Evolutionary conservation across 2,329 filamentous ascomycete genomes (phyloP), one percentile per base, ranked within the genome.

Genomic region (Falciphora oryzae): DNA sequence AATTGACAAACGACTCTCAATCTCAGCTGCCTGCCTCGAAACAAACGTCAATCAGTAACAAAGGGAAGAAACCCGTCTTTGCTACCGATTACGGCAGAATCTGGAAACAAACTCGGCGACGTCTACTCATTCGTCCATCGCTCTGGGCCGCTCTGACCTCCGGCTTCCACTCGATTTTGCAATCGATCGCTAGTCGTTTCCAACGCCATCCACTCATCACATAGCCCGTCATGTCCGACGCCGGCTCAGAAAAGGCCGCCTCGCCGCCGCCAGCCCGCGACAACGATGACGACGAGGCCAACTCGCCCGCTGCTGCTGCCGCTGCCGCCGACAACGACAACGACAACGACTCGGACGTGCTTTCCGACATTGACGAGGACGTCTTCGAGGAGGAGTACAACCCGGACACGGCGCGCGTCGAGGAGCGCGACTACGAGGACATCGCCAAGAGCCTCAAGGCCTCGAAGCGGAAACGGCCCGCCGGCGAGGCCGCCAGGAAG

Each of bases 311-410:
- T 11, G 25, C 61, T 13, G 28, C 64, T 28, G 35, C 58, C 58
- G 38, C 65, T 11, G 32, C 32, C 32, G 32, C 50, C 74, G 77
- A 50, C 78, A 81, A 80, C 44, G 79, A 80, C 61, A 67, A 72
- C 16, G 77, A 75, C 6, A 78, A 64, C 63, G 84, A 87, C 16
- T 85, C 83, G 0, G 85, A 87, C 68, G 75, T 83, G 56, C 81
- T 90, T 1, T 89, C 87, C 28, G 88, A 90, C 72, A 85, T 89
- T 67, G 88, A 90, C 70, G 88, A 89, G 71, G 83, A 88, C 64
- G 85, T 90, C 70, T 88, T 91, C 67, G 86, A 85, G 68, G 86
- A 90, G 67, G 86, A 90, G 67, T 90, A 89, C 75, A 87, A 90
- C 68, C 84, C 86, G 13, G 81, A 84, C 58, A 85, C 83, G 7